A percentile compares a stretch with the other conserved stretches of the same genome.
phyloP scores from a whole-genome alignment of 2,329 filamentous ascomycete species.

The Aspergillus novoparasiticus region DNA sequence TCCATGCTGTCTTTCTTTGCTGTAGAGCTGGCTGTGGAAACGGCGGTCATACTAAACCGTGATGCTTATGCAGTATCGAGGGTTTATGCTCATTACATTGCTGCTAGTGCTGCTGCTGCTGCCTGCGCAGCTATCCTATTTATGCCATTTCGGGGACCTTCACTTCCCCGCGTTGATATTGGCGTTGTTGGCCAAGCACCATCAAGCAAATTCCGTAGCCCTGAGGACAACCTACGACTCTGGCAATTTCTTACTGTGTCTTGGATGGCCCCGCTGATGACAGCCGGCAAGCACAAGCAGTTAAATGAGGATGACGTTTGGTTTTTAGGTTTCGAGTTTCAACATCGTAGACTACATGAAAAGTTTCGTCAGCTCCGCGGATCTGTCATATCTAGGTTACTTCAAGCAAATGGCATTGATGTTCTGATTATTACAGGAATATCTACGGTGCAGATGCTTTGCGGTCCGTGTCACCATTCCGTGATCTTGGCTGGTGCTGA shows the following conservation, averaged over 20 bases:
- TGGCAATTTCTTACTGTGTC: conserved; percentile 85
- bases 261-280: conserved; percentile 78
- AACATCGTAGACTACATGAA: conserved; percentile 73
- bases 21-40: conserved; percentile 36
- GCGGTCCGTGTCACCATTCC: conserved; percentile 43
- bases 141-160: conserved; percentile 71
- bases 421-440: conserved; percentile 68
- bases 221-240: conserved; percentile 77
- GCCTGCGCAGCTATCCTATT: conserved; percentile 59
- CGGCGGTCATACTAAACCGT: conserved; percentile 34
- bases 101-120: conserved; percentile 46
- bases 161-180: conserved; percentile 58
- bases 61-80: conserved; percentile 14
- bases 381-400: conserved; percentile 68
- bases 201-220: conserved; percentile 64
- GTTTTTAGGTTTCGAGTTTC: conserved; percentile 77
- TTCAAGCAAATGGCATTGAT: conserved; percentile 79
- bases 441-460: conserved; percentile 63
- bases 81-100: conserved; percentile 27
- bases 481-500: conserved; percentile 8
- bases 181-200: conserved; percentile 60
- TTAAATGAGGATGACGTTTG: conserved; percentile 81
- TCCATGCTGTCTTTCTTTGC: conserved; percentile 41
- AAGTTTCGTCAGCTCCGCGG: conserved; percentile 74
- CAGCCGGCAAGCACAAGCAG: conserved; percentile 63